phyloP scores from a whole-genome alignment of 768 basidiomycete species.

The Candolleomyces aberdarensis region DNA sequence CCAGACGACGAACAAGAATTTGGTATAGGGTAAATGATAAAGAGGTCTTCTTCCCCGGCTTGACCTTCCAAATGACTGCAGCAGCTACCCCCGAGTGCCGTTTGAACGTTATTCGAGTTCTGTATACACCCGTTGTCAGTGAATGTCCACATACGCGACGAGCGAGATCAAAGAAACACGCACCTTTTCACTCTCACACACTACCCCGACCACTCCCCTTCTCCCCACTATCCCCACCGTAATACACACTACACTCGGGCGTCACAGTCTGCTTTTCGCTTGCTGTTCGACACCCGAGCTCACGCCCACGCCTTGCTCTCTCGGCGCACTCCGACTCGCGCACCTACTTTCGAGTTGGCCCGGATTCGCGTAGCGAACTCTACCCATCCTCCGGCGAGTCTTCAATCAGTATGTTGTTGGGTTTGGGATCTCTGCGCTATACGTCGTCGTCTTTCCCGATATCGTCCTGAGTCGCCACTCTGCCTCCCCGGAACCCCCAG shows the following conservation, averaged over 20 bases:
- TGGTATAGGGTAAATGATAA: no score
- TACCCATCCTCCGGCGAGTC: conserved; percentile 19
- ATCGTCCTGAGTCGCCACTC: conserved; percentile 54
- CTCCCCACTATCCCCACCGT: no score
- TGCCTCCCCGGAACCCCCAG: conserved; percentile 75
- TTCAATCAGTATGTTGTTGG: conserved; percentile 3
- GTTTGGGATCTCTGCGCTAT: not conserved
- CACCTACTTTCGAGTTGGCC: conserved; percentile 15
- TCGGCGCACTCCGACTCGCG: no score
- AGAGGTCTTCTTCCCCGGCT: conserved; percentile 27
- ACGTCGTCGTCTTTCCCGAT: conserved; percentile 41
- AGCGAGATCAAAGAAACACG: conserved; percentile 10
- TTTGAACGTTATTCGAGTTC: conserved; percentile 41
- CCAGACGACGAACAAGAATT: no score
- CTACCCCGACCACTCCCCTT: no score
- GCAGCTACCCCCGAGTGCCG: conserved; percentile 68
- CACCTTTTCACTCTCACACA: conserved; percentile 4
- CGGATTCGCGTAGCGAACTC: conserved; percentile 18
- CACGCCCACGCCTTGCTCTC: conserved; percentile 2
- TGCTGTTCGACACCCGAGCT: not conserved
- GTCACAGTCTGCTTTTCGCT: no score
- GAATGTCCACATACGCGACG: conserved; percentile 1
- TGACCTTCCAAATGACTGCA: conserved; percentile 72
- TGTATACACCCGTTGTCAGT: conserved; percentile 6
- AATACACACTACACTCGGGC: no score